Conservation (phyloP, 2,329 filamentous ascomycete genomes). For the Corniculantispora saksenae region DNA sequence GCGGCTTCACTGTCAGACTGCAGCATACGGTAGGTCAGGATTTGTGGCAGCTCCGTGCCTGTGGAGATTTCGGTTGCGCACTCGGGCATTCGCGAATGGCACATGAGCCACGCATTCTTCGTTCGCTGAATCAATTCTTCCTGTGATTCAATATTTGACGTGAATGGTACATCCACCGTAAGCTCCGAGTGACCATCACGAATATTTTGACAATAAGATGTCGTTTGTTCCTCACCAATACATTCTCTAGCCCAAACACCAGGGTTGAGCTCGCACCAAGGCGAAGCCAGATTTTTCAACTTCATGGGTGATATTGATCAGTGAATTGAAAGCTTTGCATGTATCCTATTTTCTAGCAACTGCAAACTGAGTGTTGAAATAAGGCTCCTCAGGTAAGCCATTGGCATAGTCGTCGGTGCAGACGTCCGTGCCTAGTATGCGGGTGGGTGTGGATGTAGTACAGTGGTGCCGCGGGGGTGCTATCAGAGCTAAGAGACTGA, state of each 20-base stretch:
- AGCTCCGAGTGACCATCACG: slow-evolving; percentile 10
- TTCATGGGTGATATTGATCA: too few species aligned
- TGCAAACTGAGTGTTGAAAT: too few species aligned
- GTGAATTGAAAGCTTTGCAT: too few species aligned
- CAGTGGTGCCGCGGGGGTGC: too few species aligned
- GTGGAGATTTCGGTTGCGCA: background rate
- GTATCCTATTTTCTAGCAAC: too few species aligned
- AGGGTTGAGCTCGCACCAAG: background rate
- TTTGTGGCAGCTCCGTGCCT: background rate
- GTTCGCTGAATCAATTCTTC: background rate
- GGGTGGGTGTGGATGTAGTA: too few species aligned
- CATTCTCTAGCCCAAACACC: background rate
- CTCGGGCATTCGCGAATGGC: background rate
- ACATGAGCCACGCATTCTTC: slow-evolving; percentile 1
- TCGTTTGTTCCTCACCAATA: slow-evolving; percentile 4
- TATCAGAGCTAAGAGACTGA: too few species aligned
- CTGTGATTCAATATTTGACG: background rate
- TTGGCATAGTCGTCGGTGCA: too few species aligned
- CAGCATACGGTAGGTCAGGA: slow-evolving; percentile 3
- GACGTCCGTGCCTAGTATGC: too few species aligned
- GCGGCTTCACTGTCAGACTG: background rate
- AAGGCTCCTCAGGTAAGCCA: too few species aligned
- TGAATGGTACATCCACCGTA: slow-evolving; percentile 7
- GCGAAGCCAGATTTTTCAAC: too few species aligned
- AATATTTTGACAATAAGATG: background rate